A percentile compares a stretch with the other conserved stretches of the same genome.
Evolutionary conservation across 305 asterid genomes (phyloP).

Genomic region (Fraxinus sp.): DNA sequence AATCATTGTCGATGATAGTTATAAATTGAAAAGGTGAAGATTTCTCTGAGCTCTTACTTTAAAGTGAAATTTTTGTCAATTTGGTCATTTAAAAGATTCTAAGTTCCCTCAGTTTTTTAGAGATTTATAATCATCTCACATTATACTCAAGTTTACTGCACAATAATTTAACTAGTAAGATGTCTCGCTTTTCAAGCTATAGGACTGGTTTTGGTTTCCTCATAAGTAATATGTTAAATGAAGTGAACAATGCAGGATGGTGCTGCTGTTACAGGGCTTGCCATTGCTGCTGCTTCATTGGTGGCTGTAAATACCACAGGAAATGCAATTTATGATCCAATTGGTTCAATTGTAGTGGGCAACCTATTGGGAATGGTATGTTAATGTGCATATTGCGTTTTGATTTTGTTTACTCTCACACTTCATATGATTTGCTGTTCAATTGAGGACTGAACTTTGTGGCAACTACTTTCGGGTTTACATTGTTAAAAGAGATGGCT

Average conservation of each 20-base stretch:
- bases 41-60: not conserved
- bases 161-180: not conserved
- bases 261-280: slow-evolving; percentile 98
- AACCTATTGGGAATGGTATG: slow-evolving; percentile 96
- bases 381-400: not conserved
- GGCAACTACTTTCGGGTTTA: slow-evolving; percentile 1
- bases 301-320: slow-evolving; percentile 92
- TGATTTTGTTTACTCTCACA: slow-evolving; percentile 16
- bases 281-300: slow-evolving; percentile 90
- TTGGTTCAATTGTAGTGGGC: slow-evolving; percentile 93
- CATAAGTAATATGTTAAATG: slow-evolving; percentile 19
- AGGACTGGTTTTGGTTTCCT: slow-evolving; percentile 21
- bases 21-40: not conserved
- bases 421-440: not conserved
- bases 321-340: slow-evolving; percentile 89
- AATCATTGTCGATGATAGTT: not conserved
- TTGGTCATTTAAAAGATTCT: not conserved
- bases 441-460: not conserved
- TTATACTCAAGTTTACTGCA: not conserved
- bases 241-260: slow-evolving; percentile 68
- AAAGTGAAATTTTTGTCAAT: not conserved
- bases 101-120: slow-evolving; percentile 4
- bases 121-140: slow-evolving; percentile 10
- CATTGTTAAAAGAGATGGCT: not conserved
- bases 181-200: slow-evolving; percentile 14